Conservation (phyloP, 805 yeast genomes). For the Saturnispora hagleri region DNA sequence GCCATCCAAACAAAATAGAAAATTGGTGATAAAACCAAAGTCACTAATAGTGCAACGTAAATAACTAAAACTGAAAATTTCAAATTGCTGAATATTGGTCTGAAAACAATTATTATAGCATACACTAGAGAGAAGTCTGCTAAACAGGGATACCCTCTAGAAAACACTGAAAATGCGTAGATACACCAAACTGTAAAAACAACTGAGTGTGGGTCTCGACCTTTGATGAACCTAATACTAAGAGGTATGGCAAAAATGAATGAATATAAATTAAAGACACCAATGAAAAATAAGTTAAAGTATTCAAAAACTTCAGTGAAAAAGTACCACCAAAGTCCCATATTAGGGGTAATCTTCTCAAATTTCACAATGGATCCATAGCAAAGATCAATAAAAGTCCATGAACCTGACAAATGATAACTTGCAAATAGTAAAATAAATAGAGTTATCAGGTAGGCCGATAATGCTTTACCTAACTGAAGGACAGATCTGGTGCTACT, state of each 20-base stretch:
- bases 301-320: slow-evolving; percentile 92
- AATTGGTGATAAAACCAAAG: slow-evolving; percentile 65
- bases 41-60: slow-evolving; percentile 20
- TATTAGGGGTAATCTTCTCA: slow-evolving; percentile 72
- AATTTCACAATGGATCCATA: slow-evolving; percentile 54
- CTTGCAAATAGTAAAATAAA: slow-evolving; percentile 29
- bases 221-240: slow-evolving; percentile 48
- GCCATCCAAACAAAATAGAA: slow-evolving; percentile 93
- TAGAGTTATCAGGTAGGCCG: slow-evolving; percentile 22
- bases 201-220: slow-evolving; percentile 9
- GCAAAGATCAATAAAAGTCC: slow-evolving; percentile 41
- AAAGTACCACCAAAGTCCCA: slow-evolving; percentile 98
- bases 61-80: slow-evolving; percentile 24
- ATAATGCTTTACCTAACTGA: slow-evolving; percentile 20
- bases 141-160: slow-evolving; percentile 79
- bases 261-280: slow-evolving; percentile 72
- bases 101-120: slow-evolving; percentile 25
- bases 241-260: slow-evolving; percentile 64
- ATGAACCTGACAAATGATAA: slow-evolving; percentile 30
- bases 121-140: slow-evolving; percentile 53
- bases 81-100: slow-evolving; percentile 20
- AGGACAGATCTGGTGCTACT: not conserved
- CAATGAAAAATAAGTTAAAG: slow-evolving; percentile 73
- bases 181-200: slow-evolving; percentile 33
- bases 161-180: slow-evolving; percentile 39